Evolutionary conservation across 192 early-diverging fungal genomes (phyloP).

Genomic region (Entrophospora sp.): DNA sequence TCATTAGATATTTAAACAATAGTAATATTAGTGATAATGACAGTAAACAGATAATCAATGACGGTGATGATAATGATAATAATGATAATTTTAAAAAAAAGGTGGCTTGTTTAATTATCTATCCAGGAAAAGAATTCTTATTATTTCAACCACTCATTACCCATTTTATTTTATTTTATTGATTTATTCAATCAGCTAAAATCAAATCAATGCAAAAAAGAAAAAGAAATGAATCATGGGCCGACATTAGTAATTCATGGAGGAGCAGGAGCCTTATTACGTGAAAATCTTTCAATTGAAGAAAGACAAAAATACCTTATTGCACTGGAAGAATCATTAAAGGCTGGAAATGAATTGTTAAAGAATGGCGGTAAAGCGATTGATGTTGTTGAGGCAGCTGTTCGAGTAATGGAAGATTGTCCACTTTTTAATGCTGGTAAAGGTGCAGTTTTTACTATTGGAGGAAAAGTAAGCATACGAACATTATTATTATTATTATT

Average conservation of each 20-base stretch:
- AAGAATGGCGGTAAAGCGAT: slow-evolving; percentile 21
- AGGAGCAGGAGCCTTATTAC: slow-evolving; percentile 31
- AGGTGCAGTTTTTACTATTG: slow-evolving; percentile 33
- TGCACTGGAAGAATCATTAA: slow-evolving; percentile 27
- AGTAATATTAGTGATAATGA: too few species aligned
- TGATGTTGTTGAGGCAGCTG: slow-evolving; percentile 30
- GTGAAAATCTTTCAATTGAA: slow-evolving; percentile 21
- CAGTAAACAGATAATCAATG: too few species aligned
- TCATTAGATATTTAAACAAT: too few species aligned
- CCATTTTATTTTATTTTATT: too few species aligned
- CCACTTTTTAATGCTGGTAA: slow-evolving; percentile 45
- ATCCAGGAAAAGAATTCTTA: too few species aligned
- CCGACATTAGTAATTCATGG: slow-evolving; percentile 24
- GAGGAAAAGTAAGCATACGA: slow-evolving; percentile 26
- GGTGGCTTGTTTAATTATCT: too few species aligned
- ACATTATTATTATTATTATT: not conserved
- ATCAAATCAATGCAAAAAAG: too few species aligned
- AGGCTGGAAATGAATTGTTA: slow-evolving; percentile 26
- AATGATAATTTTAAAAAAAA: too few species aligned
- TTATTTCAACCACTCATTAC: too few species aligned
- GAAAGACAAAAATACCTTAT: slow-evolving; percentile 20
- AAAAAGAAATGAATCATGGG: slow-evolving; percentile 2
- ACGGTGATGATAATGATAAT: too few species aligned
- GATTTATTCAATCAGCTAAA: too few species aligned
- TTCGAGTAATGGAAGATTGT: slow-evolving; percentile 32